Percentiles rank a stretch among this genome's conserved stretches.
Evolutionary conservation across 2,329 filamentous ascomycete species (phyloP).

Genomic region (Alternaria metachromatica): DNA sequence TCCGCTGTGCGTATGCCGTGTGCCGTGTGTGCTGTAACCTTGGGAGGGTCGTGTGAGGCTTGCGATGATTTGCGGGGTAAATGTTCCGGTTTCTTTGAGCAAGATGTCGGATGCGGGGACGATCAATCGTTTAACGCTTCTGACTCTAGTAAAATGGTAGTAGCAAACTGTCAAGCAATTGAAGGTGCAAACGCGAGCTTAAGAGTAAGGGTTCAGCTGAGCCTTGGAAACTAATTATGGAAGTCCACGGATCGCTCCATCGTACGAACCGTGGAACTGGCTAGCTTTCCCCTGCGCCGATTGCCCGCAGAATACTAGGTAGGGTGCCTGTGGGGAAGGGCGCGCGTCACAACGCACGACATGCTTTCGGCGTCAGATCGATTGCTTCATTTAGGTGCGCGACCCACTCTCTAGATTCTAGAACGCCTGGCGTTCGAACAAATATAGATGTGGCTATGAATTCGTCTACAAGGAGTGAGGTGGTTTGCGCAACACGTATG

Average conservation of each 20-base stretch:
- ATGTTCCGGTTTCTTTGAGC: not conserved
- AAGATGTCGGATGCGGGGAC: not conserved
- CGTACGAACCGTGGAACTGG: not conserved
- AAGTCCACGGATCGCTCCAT: not conserved
- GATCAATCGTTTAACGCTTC: not conserved
- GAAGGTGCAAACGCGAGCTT: not conserved
- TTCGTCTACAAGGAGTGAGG: not conserved
- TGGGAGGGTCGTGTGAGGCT: not conserved
- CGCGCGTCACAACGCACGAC: constrained; percentile 11
- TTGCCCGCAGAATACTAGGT: not conserved
- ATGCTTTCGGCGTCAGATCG: constrained; percentile 5
- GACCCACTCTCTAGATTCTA: not conserved
- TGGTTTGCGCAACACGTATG: not conserved
- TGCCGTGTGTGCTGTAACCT: not conserved
- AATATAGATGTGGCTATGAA: not conserved
- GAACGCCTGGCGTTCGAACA: not conserved
- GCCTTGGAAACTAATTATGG: not conserved
- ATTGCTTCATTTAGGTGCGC: not conserved
- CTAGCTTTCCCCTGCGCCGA: not conserved
- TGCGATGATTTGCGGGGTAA: constrained; percentile 7
- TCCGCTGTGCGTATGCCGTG: not conserved
- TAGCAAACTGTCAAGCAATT: not conserved
- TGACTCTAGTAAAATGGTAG: not conserved
- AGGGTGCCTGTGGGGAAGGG: constrained; percentile 12
- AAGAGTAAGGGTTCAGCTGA: not conserved